These are phyloP conservation scores for Emiliania huxleyi DNA, from an alignment of 78 protist genomes.

Conservation along the genomic window DNA sequence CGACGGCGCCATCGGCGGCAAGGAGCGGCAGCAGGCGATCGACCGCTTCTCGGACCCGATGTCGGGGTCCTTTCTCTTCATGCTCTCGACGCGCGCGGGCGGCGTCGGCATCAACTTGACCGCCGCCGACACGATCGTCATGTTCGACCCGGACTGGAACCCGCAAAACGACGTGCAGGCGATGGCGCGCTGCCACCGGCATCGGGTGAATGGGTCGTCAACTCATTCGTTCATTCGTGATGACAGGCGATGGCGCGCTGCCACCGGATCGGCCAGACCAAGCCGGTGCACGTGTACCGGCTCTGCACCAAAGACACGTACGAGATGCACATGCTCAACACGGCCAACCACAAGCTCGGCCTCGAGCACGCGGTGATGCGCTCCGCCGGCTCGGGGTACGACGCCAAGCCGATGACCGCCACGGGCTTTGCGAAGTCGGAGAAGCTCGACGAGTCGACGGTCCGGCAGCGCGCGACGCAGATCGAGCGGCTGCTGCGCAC, in stretches of 20 bases:
- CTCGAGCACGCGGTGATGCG: slow-evolving; percentile 73
- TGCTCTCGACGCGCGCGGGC: slow-evolving; percentile 97
- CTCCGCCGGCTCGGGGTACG: not conserved
- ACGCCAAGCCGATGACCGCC: not conserved
- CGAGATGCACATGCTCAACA: slow-evolving; percentile 73
- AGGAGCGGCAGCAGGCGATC: slow-evolving; percentile 76
- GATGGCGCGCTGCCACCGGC: slow-evolving; percentile 96
- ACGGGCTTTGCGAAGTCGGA: not conserved
- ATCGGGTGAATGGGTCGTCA: not conserved
- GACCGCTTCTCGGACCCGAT: slow-evolving; percentile 74
- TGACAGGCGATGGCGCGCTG: slow-evolving; percentile 98
- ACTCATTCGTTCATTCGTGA: too few species aligned
- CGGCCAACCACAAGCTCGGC: slow-evolving; percentile 77
- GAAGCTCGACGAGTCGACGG: not conserved
- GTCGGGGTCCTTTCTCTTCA: slow-evolving; percentile 63
- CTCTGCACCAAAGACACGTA: slow-evolving; percentile 80
- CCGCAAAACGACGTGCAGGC: slow-evolving; percentile 97
- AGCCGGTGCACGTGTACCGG: slow-evolving; percentile 76
- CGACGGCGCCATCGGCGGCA: slow-evolving; percentile 79
- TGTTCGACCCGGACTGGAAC: slow-evolving; percentile 89
- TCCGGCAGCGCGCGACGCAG: not conserved
- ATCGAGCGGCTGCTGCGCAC: slow-evolving; percentile 1
- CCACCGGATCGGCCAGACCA: slow-evolving; percentile 86
- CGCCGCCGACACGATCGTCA: slow-evolving; percentile 91
- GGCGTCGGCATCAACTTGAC: slow-evolving; percentile 97